phyloP scores from a whole-genome alignment of 2,329 filamentous ascomycete species.

The Geosmithia morbida region DNA sequence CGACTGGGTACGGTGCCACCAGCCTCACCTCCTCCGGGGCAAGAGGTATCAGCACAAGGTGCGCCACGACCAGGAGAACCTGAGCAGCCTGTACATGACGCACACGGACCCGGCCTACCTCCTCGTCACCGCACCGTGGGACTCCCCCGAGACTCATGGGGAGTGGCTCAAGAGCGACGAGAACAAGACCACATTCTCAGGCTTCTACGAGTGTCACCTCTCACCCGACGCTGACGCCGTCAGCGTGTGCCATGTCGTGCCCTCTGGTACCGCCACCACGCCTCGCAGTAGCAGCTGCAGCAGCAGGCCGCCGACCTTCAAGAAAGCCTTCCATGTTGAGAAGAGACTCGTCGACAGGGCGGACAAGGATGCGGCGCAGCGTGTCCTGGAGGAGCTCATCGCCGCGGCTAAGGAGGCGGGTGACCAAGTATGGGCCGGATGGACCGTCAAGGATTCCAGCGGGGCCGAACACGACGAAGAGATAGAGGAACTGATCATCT shows the following conservation, averaged over 20 bases:
- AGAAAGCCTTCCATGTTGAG: slow-evolving; percentile 19
- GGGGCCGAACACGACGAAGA: too few relatives aligned
- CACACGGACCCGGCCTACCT: slow-evolving; percentile 17
- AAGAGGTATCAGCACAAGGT: neutral
- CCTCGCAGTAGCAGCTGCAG: neutral
- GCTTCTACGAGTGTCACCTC: slow-evolving; percentile 15
- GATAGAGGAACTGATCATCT: slow-evolving; percentile 22
- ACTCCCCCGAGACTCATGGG: slow-evolving; percentile 22
- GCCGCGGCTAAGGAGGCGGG: slow-evolving; percentile 12
- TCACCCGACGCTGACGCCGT: slow-evolving; percentile 15
- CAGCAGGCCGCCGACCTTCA: slow-evolving; percentile 11
- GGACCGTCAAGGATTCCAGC: slow-evolving; percentile 22
- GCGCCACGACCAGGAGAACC: slow-evolving; percentile 11
- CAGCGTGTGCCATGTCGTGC: slow-evolving; percentile 25
- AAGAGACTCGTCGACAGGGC: slow-evolving; percentile 15
- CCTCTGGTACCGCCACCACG: slow-evolving; percentile 8
- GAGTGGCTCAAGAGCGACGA: slow-evolving; percentile 27
- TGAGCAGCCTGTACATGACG: slow-evolving; percentile 19
- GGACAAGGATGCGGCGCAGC: slow-evolving; percentile 16
- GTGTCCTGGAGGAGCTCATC: slow-evolving; percentile 14
- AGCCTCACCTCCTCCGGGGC: slow-evolving; percentile 14
- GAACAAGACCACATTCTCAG: slow-evolving; percentile 19
- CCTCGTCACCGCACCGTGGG: slow-evolving; percentile 31
- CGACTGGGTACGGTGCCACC: slow-evolving; percentile 21
- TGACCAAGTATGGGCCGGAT: slow-evolving; percentile 20